Evolutionary conservation across 345 rosid species (phyloP).

Genomic region (Melaleuca quinquenervia): DNA sequence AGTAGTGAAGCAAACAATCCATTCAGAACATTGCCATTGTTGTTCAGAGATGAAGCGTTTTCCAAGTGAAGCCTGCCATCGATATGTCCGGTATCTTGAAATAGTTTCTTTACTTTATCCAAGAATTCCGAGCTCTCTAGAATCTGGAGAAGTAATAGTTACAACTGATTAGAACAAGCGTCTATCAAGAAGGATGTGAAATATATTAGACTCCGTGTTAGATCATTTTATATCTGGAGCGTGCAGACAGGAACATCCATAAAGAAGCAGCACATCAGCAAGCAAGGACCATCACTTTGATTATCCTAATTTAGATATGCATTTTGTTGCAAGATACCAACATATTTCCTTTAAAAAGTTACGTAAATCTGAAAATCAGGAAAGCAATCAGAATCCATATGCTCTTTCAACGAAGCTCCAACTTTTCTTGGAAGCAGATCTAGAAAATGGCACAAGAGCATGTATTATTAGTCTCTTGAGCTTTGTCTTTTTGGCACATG

Average conservation of each 20-base stretch:
- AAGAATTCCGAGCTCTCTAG: conserved; percentile 44
- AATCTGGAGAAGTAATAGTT: conserved; percentile 33
- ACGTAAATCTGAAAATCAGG: background rate
- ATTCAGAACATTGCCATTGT: conserved; percentile 28
- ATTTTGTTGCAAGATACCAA: background rate
- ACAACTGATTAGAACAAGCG: background rate
- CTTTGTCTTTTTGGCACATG: background rate
- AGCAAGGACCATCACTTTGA: background rate
- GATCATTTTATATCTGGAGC: background rate
- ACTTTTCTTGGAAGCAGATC: background rate
- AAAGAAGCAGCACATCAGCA: background rate
- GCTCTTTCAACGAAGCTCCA: background rate
- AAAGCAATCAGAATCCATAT: background rate
- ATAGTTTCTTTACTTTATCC: conserved; percentile 36
- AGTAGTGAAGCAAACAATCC: conserved; percentile 48
- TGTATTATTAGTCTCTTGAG: background rate
- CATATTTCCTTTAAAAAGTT: background rate
- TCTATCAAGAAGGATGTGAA: background rate
- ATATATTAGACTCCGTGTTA: background rate
- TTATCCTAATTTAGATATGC: background rate
- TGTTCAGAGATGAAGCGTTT: conserved; percentile 22
- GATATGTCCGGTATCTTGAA: conserved; percentile 17
- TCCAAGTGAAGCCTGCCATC: conserved; percentile 11
- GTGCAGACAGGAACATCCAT: background rate
- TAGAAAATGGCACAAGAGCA: background rate